Evolutionary conservation across 306 rosid species (phyloP).

Genomic region (Lablab purpureus): DNA sequence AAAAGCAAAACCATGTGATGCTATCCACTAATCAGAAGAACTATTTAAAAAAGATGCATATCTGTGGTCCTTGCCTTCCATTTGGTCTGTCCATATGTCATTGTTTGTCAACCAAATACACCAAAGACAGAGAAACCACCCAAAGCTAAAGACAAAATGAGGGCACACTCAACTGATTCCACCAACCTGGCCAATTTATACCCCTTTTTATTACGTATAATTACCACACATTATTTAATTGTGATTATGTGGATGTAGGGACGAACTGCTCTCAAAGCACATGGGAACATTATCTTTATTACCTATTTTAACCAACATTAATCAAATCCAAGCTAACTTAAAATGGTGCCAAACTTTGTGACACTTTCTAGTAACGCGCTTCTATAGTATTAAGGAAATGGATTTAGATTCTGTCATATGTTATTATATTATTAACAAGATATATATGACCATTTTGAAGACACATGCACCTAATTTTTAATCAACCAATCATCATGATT

Average conservation of each 20-base stretch:
- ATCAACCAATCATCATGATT: background rate
- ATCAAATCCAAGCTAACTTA: constrained; percentile 25
- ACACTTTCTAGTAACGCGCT: constrained; percentile 3
- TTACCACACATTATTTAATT: constrained; percentile 47
- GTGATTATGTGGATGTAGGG: constrained; percentile 54
- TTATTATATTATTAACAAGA: background rate
- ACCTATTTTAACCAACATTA: constrained; percentile 38
- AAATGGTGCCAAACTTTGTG: constrained; percentile 22
- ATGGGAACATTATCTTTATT: constrained; percentile 55
- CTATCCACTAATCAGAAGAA: constrained; percentile 49
- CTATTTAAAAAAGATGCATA: constrained; percentile 39
- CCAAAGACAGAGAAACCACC: constrained; percentile 70
- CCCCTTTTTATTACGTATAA: constrained; percentile 43
- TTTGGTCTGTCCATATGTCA: constrained; percentile 61
- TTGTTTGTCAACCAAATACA: constrained; percentile 67
- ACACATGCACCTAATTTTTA: background rate
- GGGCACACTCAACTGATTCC: constrained; percentile 68
- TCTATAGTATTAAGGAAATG: constrained; percentile 14
- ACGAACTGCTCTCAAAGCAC: constrained; percentile 53
- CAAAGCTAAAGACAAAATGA: constrained; percentile 81
- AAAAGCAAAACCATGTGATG: constrained; percentile 67
- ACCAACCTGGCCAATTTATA: constrained; percentile 63
- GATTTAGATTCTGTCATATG: background rate
- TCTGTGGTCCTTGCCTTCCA: constrained; percentile 68
- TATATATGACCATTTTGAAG: background rate